Percentiles rank a stretch among this genome's conserved stretches.
Evolutionary conservation across 1,284 basidiomycete species (phyloP).

Genomic region (Ustilago crameri): DNA sequence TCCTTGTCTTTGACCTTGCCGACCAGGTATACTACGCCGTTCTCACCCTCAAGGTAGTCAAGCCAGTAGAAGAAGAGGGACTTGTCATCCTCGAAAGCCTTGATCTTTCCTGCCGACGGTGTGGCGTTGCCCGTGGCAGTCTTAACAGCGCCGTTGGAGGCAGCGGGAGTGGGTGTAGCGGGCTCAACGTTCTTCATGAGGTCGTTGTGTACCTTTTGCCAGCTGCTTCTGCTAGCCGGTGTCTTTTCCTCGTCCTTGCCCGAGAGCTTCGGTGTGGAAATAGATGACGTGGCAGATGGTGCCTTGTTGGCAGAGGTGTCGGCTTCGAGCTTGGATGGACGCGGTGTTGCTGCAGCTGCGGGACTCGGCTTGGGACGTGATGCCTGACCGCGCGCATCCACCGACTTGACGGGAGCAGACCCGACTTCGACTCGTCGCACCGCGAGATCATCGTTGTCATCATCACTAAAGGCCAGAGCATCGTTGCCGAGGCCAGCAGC

Average conservation of each 20-base stretch:
- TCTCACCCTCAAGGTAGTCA: conserved; percentile 62
- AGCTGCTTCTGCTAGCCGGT: conserved; percentile 29
- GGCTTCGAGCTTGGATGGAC: conserved; percentile 16
- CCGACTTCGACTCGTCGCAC: conserved; percentile 51
- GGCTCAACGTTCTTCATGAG: conserved; percentile 48
- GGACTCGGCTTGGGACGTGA: conserved; percentile 24
- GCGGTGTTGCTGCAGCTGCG: conserved; percentile 17
- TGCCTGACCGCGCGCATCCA: conserved; percentile 35
- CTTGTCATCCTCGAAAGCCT: conserved; percentile 56
- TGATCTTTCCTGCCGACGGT: conserved; percentile 40
- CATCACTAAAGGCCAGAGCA: conserved; percentile 48
- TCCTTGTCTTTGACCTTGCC: conserved; percentile 65
- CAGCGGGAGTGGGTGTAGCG: conserved; percentile 23
- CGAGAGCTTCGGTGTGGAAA: conserved; percentile 9
- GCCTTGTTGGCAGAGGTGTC: conserved; percentile 26
- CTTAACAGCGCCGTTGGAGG: conserved; percentile 20
- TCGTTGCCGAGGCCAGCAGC: conserved; percentile 51
- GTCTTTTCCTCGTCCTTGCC: conserved; percentile 24
- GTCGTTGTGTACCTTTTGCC: conserved; percentile 54
- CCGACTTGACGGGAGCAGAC: conserved; percentile 23
- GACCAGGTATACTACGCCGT: conserved; percentile 64
- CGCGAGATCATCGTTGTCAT: conserved; percentile 46
- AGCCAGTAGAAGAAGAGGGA: conserved; percentile 66
- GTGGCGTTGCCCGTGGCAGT: conserved; percentile 18
- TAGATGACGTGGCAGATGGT: conserved; percentile 18